Base-by-base conservation (phyloP, 371 early-diverging fungal genomes). In the Zopfochytrium polystomum region DNA sequence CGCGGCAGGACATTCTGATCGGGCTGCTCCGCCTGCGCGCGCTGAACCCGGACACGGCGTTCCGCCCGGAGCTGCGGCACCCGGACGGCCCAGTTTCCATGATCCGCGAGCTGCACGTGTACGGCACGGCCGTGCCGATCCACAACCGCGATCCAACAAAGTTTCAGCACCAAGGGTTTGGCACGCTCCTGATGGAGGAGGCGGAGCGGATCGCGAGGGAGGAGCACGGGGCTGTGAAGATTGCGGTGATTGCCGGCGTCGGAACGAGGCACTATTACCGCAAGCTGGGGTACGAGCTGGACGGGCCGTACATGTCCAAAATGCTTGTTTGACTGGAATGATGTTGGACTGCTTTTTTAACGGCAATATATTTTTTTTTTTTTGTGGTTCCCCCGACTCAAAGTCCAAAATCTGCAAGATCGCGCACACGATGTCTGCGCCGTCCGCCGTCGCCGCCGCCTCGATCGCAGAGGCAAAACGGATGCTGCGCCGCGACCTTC, bases 131-230 rank as follows among this genome's bases (percentile, higher is more conserved):
- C 0, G 99, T 99, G 20, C 98, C 97, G 2, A 87, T 99, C 69
- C 94, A 96, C 60, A 90, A 87, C 61, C 84, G 98, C 47, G 96
- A 99, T 65, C 95, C 95, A 15, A 91, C 87, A 4, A 95, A 95
- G 74, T 99, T 97, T 86, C 99, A 99, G 81, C 99, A 99, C 77
- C 97, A 98, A 63, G 99, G 99, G 2, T 99, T 90, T 71, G 99
- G 99, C 57, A 93, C 96, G 0, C 70, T 99, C 68, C 75, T 99
- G 61, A 99, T 99, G 93, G 96, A 95, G 60, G 99, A 99, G 77
- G 99, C 99, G 0, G 99, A 99, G 79, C 79, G 98, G 52, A 99
- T 99, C 67, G 98, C 99, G 22, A 80, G 90, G 60, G 94, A 98
- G 65, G 99, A 99, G 76, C 99, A 99, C 73, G 90, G 90, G 22